Evolutionary conservation across 2,329 filamentous ascomycete species (phyloP).

Genomic region (Huntiella savannae): DNA sequence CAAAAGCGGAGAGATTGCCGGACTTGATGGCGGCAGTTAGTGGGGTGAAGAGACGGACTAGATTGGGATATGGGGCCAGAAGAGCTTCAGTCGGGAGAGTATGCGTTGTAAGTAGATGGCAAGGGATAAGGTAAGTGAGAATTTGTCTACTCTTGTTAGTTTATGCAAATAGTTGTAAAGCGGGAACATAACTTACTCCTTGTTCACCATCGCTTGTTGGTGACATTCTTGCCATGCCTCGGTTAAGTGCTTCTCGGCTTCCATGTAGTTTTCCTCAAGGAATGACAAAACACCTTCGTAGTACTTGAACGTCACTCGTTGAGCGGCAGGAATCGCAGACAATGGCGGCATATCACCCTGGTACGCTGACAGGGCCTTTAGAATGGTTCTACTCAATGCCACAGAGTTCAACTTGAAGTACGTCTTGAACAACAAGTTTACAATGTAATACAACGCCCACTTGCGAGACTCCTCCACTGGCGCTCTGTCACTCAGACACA

Average conservation of each 20-base stretch:
- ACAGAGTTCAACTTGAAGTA: constrained; percentile 93
- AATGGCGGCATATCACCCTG: constrained; percentile 63
- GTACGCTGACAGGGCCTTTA: constrained; percentile 65
- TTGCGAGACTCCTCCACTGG: constrained; percentile 78
- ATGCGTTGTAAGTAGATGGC: constrained; percentile 73
- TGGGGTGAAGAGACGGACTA: constrained; percentile 62
- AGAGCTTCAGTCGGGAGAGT: constrained; percentile 57
- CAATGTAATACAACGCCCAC: constrained; percentile 93
- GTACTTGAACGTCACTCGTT: constrained; percentile 90
- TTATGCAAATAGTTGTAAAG: background rate
- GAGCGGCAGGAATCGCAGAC: constrained; percentile 65
- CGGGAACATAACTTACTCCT: constrained; percentile 43
- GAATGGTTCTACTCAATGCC: constrained; percentile 72
- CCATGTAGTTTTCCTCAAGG: constrained; percentile 76
- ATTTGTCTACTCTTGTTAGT: constrained; percentile 32
- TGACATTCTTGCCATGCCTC: constrained; percentile 72
- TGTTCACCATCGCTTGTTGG: constrained; percentile 50
- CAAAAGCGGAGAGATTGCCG: constrained; percentile 70
- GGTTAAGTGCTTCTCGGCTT: constrained; percentile 64
- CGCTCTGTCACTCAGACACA: constrained; percentile 75
- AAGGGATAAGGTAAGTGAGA: constrained; percentile 85
- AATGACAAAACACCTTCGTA: constrained; percentile 90
- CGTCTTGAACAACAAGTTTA: constrained; percentile 92
- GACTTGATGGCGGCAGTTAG: constrained; percentile 60
- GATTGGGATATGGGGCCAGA: constrained; percentile 53